Base-by-base conservation (phyloP, 768 basidiomycete species). In the Scleroderma citrinum region DNA sequence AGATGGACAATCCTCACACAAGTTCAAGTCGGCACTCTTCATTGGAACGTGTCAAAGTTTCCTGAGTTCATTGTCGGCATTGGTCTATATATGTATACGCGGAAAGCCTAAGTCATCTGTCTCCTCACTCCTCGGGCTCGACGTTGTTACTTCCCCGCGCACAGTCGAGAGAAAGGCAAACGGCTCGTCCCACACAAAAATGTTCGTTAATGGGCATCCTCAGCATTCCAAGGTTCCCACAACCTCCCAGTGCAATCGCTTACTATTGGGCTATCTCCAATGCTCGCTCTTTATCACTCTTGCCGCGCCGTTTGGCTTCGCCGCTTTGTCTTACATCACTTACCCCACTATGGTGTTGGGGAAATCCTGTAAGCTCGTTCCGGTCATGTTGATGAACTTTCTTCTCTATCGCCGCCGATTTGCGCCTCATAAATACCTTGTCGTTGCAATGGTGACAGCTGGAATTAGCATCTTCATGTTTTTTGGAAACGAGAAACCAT, bases 311-410 rank as follows among this genome's bases (percentile, higher is more conserved):
- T 95, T 98, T 63, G 94, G 95, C 46, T 98, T 98, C 70, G 87
- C 93, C 11, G 83, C 93, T 5, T 84, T 98, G 37, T 83, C 90
- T 21, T 91, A 95, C 71, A 93, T 99, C 63, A 92, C 92, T 16
- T 98, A 97, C 74, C 96, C 96, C 44, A 92, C 95, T 38, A 95
- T 97, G 89, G 94, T 98, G 30, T 85, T 98, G 55, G 96, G 91
- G 46, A 98, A 98, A 68, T 97, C 94, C 0, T 98, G 96, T 77
- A 98, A 98, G 66, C 90, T 99, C 63, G 92, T 99, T 38, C 96
- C 96, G 1, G 96, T 94, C 52, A 91, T 95, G 82, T 79, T 98
- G 67, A 93, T 98, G 87, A 97, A 98, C 70, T 83, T 98, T 58
- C 60, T 98, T 34, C 76, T 97, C 50, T 98, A 98, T 70, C 91